These are phyloP conservation scores for Arthrobotrys iridis DNA, from an alignment of 2,329 filamentous ascomycete species.

Conservation along the genomic window DNA sequence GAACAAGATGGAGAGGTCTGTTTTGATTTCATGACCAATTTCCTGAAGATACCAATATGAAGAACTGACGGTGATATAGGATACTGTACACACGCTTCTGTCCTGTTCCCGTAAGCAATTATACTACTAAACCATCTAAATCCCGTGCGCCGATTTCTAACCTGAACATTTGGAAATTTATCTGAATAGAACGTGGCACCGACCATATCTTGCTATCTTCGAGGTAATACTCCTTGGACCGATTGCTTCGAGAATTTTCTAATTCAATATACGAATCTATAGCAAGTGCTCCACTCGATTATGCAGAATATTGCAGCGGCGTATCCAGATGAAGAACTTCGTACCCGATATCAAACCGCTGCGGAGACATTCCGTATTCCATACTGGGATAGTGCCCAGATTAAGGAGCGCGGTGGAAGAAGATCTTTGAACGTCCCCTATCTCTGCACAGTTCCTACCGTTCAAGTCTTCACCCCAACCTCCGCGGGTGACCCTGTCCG, in stretches of 20 bases:
- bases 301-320: slow-evolving; percentile 64
- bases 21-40: background rate
- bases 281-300: slow-evolving; percentile 67
- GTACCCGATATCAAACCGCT: slow-evolving; percentile 32
- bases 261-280: background rate
- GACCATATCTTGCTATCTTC: slow-evolving; percentile 67
- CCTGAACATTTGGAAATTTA: background rate
- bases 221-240: slow-evolving; percentile 62
- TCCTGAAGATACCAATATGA: background rate
- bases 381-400: slow-evolving; percentile 49
- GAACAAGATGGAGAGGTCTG: slow-evolving; percentile 37
- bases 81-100: slow-evolving; percentile 80
- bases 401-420: slow-evolving; percentile 56
- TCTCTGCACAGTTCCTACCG: slow-evolving; percentile 39
- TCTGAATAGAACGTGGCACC: slow-evolving; percentile 62
- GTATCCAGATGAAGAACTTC: slow-evolving; percentile 53
- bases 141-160: background rate
- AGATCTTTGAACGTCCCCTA: slow-evolving; percentile 63
- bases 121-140: background rate
- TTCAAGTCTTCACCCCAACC: slow-evolving; percentile 58
- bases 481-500: slow-evolving; percentile 54
- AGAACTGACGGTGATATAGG: slow-evolving; percentile 64
- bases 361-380: slow-evolving; percentile 37
- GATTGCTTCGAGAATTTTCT: slow-evolving; percentile 22
- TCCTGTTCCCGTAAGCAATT: slow-evolving; percentile 71